Percentiles rank a stretch among this genome's conserved stretches.
Evolutionary conservation across 2,329 filamentous ascomycete genomes (phyloP).

Genomic region (Pseudohalonectria lignicola): DNA sequence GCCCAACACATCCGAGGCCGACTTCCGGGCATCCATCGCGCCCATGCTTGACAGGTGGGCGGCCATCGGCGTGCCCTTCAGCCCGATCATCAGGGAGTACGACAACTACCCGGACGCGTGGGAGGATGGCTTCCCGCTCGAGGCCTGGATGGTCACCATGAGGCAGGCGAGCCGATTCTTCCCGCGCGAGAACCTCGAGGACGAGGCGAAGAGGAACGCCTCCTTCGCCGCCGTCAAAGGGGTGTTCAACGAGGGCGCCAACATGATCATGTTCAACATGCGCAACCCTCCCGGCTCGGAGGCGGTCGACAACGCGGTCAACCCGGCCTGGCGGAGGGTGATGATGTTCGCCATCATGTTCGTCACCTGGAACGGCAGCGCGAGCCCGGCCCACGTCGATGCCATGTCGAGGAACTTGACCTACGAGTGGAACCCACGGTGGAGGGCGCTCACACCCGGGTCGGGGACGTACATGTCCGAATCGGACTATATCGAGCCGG

Average conservation of each 20-base stretch:
- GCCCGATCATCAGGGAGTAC: slow-evolving; percentile 10
- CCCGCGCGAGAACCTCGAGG: slow-evolving; percentile 14
- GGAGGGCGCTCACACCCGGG: slow-evolving; percentile 1
- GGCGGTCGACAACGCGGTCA: slow-evolving; percentile 5
- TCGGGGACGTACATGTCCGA: slow-evolving; percentile 1
- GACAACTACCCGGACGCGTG: slow-evolving; percentile 34
- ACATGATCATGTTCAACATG: slow-evolving; percentile 7
- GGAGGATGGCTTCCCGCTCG: slow-evolving; percentile 10
- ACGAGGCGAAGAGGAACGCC: slow-evolving; percentile 17
- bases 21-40: slow-evolving; percentile 10
- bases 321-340: slow-evolving; percentile 6
- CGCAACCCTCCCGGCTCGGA: slow-evolving; percentile 3
- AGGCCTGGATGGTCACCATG: slow-evolving; percentile 23
- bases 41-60: slow-evolving; percentile 13
- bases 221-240: slow-evolving; percentile 2
- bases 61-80: slow-evolving; percentile 12
- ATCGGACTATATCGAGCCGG: slow-evolving; percentile 10
- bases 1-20: slow-evolving; percentile 6
- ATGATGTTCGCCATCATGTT: slow-evolving; percentile 7
- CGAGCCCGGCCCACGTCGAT: background rate
- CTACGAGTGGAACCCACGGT: slow-evolving; percentile 5
- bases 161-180: slow-evolving; percentile 16
- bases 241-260: slow-evolving; percentile 5
- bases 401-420: slow-evolving; percentile 2
- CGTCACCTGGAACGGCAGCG: slow-evolving; percentile 6